Conservation (phyloP, 2,329 filamentous ascomycete genomes). For the Emericellopsis cladophorae region DNA sequence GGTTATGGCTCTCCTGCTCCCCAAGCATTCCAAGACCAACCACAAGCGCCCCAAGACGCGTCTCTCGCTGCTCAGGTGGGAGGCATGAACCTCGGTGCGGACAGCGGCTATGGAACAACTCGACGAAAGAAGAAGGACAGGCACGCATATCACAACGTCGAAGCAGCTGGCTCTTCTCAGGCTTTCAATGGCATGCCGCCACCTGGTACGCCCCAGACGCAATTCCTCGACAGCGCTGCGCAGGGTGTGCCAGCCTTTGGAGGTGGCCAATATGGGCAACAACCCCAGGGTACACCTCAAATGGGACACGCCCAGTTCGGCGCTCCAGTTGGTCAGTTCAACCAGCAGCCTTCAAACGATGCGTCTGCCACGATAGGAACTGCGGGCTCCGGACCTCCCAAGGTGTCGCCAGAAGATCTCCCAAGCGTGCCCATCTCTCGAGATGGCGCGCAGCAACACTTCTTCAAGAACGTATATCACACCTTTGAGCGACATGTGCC, state of each 20-base stretch:
- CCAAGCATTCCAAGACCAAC: slow-evolving; percentile 15
- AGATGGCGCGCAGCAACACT: slow-evolving; percentile 73
- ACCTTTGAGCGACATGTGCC: slow-evolving; percentile 92
- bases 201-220: slow-evolving; percentile 32
- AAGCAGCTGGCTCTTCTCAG: slow-evolving; percentile 55
- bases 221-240: slow-evolving; percentile 23
- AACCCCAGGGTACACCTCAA: slow-evolving; percentile 26
- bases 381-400: slow-evolving; percentile 21
- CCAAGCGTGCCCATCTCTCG: slow-evolving; percentile 80
- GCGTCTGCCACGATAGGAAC: slow-evolving; percentile 15
- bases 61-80: slow-evolving; percentile 63
- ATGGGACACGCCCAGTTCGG: slow-evolving; percentile 10
- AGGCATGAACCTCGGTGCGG: slow-evolving; percentile 51
- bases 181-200: slow-evolving; percentile 57
- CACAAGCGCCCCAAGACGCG: slow-evolving; percentile 23
- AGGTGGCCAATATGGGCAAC: slow-evolving; percentile 30
- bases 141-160: slow-evolving; percentile 82
- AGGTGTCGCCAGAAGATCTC: slow-evolving; percentile 83
- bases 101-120: slow-evolving; percentile 22
- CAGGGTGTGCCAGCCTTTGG: slow-evolving; percentile 12
- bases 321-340: neutral
- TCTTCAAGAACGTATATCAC: slow-evolving; percentile 77
- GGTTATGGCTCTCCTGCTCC: neutral
- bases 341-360: slow-evolving; percentile 10
- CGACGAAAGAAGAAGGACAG: slow-evolving; percentile 86